Conservation (phyloP, 73 alveolate species). For the Uronychia setigera region DNA sequence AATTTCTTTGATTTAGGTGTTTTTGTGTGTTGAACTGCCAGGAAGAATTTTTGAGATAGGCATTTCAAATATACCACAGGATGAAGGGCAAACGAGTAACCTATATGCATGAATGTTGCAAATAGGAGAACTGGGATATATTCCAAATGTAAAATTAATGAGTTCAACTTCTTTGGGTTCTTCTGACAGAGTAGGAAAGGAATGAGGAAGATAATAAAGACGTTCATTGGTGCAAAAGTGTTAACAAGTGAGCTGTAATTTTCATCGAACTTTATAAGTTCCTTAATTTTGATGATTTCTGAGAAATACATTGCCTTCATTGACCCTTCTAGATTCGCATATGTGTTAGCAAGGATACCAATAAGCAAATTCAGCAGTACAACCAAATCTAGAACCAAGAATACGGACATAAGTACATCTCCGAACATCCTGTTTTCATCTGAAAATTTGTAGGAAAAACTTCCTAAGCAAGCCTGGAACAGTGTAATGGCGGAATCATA, state of each 20-base stretch:
- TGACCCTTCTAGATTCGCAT: not conserved
- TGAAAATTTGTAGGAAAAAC: not conserved
- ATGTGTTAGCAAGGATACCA: constrained; percentile 11
- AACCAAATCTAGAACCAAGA: not conserved
- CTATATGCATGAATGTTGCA: not conserved
- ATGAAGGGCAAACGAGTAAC: not conserved
- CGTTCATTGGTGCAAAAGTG: not conserved
- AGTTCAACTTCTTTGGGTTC: not conserved
- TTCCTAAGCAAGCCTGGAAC: constrained; percentile 1
- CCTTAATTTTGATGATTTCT: not conserved
- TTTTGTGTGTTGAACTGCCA: not conserved
- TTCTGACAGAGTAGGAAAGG: not conserved
- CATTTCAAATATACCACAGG: not conserved
- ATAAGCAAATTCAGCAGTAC: constrained; percentile 4
- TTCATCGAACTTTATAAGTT: not conserved
- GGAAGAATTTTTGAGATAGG: not conserved
- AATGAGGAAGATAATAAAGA: not conserved
- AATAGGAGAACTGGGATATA: not conserved
- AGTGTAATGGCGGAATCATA: not conserved
- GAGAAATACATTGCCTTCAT: not conserved
- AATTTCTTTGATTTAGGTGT: not conserved
- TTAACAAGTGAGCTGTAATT: not conserved
- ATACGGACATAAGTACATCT: not conserved
- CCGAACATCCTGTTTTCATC: not conserved
- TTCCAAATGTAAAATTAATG: not conserved